Evolutionary conservation across 441 rosid genomes (phyloP), one percentile per base, ranked within the genome.

Genomic region (Melastoma candidum): DNA sequence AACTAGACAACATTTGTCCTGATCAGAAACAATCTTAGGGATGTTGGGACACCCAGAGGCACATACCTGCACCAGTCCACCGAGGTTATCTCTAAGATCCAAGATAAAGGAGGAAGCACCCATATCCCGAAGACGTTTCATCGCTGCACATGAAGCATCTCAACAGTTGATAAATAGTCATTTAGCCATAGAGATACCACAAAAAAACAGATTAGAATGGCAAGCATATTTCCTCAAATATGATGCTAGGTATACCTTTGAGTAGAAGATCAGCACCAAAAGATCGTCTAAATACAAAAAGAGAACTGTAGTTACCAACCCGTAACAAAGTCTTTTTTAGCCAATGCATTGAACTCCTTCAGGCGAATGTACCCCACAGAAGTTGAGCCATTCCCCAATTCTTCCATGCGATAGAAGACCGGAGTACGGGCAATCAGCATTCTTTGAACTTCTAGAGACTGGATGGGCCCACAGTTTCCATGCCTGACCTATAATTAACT

Each of bases 61-160:
- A 22, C 26, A 11, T 36, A 52, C 97, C 90, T 87, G 95, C 25
- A 92, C 96, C 39, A 92, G 80, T 63, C 98, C 96, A 63, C 98
- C 98, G 49, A 83, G 98, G 73, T 92, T 92, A 71, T 92, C 94
- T 80, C 94, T 76, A 64, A 90, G 98, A 74, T 90, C 98, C 79
- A 90, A 65, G 32, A 90, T 69, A 27, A 87, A 87, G 74, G 72
- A 87, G 25, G 75, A 78, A 2, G 93, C 90, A 70, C 96, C 98
- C 92, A 76, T 92, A 59, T 77, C 84, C 63, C 82, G 83, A 61
- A 92, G 96, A 48, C 85, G 80, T 71, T 81, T 82, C 93, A 82
- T 79, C 68, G 98, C 98, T 92, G 77, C 72, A 14, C 39, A 63
- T 51, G 12, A 1, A 26, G 25, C 25, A 47, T 51, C 47, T 43